These are phyloP conservation scores for Fusarium floridanum DNA, from an alignment of 2,329 filamentous ascomycete genomes.

Conservation along the genomic window DNA sequence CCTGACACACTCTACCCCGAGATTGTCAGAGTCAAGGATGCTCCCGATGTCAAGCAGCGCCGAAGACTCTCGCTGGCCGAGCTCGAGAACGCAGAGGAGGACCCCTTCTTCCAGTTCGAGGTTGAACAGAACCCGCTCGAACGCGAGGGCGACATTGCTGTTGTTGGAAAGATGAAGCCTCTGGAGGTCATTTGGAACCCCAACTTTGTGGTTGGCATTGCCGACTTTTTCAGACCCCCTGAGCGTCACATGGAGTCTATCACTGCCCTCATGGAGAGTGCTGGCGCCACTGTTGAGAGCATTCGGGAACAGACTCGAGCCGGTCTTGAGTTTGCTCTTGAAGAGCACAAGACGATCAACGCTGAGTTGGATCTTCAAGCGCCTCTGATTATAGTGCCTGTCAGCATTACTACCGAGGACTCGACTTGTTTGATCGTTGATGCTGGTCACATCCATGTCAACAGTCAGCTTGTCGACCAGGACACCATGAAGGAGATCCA, in stretches of 20 bases:
- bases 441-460: conserved; percentile 94
- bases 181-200: conserved; percentile 99
- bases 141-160: conserved; percentile 88
- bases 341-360: conserved; percentile 98
- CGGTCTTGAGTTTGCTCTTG: conserved; percentile 93
- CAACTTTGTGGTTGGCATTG: conserved; percentile 88
- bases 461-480: conserved; percentile 93
- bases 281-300: conserved; percentile 94
- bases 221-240: conserved; percentile 95
- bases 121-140: conserved; percentile 97
- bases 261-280: conserved; percentile 92
- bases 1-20: conserved; percentile 91
- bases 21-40: conserved; percentile 95
- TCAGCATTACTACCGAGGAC: conserved; percentile 85
- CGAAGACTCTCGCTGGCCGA: conserved; percentile 67
- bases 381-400: conserved; percentile 94
- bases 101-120: conserved; percentile 92
- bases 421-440: conserved; percentile 94
- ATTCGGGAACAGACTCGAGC: conserved; percentile 95
- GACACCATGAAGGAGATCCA: conserved; percentile 91
- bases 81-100: conserved; percentile 65
- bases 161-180: conserved; percentile 92
- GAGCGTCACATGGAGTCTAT: conserved; percentile 99
- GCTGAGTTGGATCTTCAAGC: conserved; percentile 95
- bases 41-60: conserved; percentile 64